phyloP scores from a whole-genome alignment of 116 monocot genomes.

The Posidonia oceanica region DNA sequence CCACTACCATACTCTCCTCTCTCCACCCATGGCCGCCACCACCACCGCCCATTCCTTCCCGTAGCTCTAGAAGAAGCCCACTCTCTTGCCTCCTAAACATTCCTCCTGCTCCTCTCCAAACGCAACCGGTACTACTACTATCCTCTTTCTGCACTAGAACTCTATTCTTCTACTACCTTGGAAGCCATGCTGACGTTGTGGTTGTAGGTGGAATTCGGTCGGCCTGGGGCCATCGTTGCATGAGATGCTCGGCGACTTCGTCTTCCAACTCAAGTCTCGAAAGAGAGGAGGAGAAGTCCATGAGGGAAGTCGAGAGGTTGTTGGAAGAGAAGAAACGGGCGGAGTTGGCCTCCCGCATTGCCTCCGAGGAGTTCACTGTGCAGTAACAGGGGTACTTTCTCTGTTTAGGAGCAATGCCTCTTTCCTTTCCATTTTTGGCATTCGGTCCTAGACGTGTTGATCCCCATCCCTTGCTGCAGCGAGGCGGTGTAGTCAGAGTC shows the following conservation, averaged over 20 bases:
- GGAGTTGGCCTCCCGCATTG: constrained; percentile 64
- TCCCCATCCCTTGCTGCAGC: constrained; percentile 20
- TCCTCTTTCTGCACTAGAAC: too few species aligned
- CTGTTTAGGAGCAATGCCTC: too few species aligned
- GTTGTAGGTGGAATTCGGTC: neutral
- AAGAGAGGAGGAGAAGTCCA: constrained; percentile 10
- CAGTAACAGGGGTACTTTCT: constrained; percentile 30
- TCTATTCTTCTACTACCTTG: neutral
- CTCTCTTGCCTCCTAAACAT: neutral
- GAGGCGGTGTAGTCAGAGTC: constrained; percentile 85
- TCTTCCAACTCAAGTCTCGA: neutral
- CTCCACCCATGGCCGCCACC: neutral
- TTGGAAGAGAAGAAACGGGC: constrained; percentile 57
- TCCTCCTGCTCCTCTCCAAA: neutral
- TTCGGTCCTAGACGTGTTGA: too few species aligned
- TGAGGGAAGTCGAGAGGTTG: constrained; percentile 37
- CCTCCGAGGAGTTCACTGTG: constrained; percentile 86
- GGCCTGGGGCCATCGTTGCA: neutral
- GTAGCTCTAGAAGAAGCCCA: neutral
- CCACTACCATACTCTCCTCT: too few species aligned
- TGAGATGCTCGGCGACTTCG: neutral
- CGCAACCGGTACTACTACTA: neutral
- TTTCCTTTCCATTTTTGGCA: too few species aligned
- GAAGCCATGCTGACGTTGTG: neutral
- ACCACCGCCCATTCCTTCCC: neutral